Base-by-base conservation (phyloP, 768 basidiomycete species). In the Russula foetens region DNA sequence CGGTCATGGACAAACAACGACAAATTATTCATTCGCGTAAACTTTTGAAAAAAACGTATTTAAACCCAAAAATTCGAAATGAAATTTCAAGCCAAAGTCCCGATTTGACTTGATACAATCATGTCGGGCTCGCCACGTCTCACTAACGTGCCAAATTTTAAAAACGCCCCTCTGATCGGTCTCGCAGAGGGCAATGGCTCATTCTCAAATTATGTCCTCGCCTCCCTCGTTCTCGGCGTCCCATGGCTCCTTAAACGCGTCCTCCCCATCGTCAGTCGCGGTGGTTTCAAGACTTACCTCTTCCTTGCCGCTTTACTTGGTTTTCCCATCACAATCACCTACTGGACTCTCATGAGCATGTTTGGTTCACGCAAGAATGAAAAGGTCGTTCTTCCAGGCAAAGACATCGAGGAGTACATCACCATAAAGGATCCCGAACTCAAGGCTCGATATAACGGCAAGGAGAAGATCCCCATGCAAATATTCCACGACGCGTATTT, bases 401-500 rank as follows among this genome's bases (percentile, higher is more conserved):
- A 87, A 73, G 82, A 88, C 68, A 84, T 97, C 61, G 88, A 90
- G 67, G 82, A 89, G 66, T 99, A 98, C 72, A 89, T 98, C 69
- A 88, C 85, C 47, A 87, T 98, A 76, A 86, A 91, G 62, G 92
- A 96, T 76, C 73, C 76, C 0, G 88, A 85, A 60, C 81, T 98
- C 71, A 90, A 84, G 77, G 78, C 79, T 31, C 77, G 84, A 60
- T 98, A 95, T 76, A 74, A 82, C 33, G 88, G 85, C 65, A 90
- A 86, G 74, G 82, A 85, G 67, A 98, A 97, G 75, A 98, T 99
- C 59, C 94, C 94, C 53, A 95, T 97, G 87, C 96, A 99, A 75
- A 75, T 90, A 66, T 96, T 97, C 80, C 88, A 98, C 71, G 97
- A 99, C 77, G 91, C 92, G 64, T 98, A 88, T 76, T 98, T 99